Conservation (phyloP, 768 basidiomycete species). For the Grammothele lineata region DNA sequence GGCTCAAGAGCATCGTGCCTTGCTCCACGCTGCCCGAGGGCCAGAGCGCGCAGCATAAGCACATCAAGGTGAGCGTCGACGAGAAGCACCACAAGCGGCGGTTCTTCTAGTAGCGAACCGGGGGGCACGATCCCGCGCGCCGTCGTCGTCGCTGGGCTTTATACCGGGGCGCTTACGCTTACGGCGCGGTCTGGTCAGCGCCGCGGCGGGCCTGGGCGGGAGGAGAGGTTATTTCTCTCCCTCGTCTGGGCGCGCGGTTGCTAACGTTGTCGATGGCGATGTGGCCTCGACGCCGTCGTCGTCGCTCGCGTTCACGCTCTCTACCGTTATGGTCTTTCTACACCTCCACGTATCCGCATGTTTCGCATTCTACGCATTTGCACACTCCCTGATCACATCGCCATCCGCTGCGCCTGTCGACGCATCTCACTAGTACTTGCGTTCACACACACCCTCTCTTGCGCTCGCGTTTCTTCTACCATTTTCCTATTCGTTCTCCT, state of each 20-base stretch:
- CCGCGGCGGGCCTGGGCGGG: background rate
- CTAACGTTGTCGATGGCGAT: too few relatives aligned
- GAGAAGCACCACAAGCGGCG: constrained; percentile 70
- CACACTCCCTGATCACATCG: too few relatives aligned
- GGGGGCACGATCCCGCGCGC: too few relatives aligned
- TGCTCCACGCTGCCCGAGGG: constrained; percentile 58
- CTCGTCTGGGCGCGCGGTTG: background rate
- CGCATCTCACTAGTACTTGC: too few relatives aligned
- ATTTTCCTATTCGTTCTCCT: background rate
- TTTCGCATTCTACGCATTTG: too few relatives aligned
- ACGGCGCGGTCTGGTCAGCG: background rate
- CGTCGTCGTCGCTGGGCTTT: too few relatives aligned
- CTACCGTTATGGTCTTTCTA: too few relatives aligned
- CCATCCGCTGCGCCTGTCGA: too few relatives aligned
- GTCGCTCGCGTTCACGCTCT: too few relatives aligned
- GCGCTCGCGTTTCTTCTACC: constrained; percentile 67
- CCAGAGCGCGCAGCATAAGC: constrained; percentile 51
- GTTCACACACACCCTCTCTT: background rate
- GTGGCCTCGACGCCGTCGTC: too few relatives aligned
- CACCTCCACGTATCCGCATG: too few relatives aligned
- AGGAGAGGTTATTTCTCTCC: background rate
- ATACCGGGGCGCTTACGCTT: too few relatives aligned
- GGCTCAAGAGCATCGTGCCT: constrained; percentile 71
- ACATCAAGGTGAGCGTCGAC: constrained; percentile 70
- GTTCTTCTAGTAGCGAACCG: constrained; percentile 81